Evolutionary conservation across 164 flowering plant genomes (phyloP).

Genomic region (Annona squamosa): DNA sequence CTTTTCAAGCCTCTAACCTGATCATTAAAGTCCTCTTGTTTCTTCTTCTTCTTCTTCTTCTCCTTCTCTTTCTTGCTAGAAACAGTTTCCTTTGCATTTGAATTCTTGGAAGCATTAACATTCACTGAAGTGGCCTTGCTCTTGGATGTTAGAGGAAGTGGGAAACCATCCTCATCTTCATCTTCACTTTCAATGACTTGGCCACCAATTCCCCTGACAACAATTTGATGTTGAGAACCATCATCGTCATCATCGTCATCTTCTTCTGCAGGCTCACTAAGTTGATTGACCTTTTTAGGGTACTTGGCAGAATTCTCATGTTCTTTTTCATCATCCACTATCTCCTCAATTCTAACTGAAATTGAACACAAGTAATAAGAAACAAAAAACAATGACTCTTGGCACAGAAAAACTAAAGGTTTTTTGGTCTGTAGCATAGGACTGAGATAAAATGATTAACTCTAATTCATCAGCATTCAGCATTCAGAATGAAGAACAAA

Average conservation of each 20-base stretch:
- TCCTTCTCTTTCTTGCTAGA: constrained; percentile 25
- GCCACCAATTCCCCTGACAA: constrained; percentile 25
- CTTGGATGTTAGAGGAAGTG: constrained; percentile 30
- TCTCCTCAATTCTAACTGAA: constrained; percentile 87
- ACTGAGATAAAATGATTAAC: not conserved
- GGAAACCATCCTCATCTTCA: constrained; percentile 99
- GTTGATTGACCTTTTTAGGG: constrained; percentile 30
- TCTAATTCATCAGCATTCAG: not conserved
- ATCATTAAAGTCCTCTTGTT: constrained; percentile 22
- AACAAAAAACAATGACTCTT: not conserved
- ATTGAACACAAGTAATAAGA: not conserved
- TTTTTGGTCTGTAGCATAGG: not conserved
- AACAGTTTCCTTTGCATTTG: constrained; percentile 20
- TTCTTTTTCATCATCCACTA: constrained; percentile 63
- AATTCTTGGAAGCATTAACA: constrained; percentile 16
- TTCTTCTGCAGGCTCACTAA: constrained; percentile 22
- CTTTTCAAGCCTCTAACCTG: constrained; percentile 30
- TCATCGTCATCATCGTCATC: constrained; percentile 18
- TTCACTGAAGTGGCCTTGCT: constrained; percentile 15
- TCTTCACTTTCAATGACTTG: constrained; percentile 69
- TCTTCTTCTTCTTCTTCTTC: constrained; percentile 26
- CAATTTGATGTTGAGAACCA: constrained; percentile 35
- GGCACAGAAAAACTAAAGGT: not conserved
- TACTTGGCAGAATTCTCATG: constrained; percentile 25
- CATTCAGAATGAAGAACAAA: no score